phyloP scores from a whole-genome alignment of 1,284 basidiomycete species.

The Cryptococcus sp. region DNA sequence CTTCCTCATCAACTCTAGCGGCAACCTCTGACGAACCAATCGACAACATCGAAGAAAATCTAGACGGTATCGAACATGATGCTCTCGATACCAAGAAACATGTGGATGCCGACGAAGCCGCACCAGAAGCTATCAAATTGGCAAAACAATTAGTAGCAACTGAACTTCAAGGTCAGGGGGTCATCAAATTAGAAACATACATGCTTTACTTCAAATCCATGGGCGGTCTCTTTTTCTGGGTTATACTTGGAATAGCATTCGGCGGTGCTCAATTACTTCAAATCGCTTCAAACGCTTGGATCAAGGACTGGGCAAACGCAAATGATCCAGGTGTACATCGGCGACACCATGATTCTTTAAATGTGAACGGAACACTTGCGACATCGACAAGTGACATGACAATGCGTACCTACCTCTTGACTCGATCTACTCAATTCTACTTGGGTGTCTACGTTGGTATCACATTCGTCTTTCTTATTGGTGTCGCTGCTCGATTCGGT shows the following conservation, averaged over 20 bases:
- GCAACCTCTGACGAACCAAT: constrained; percentile 1
- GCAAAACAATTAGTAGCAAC: constrained; percentile 42
- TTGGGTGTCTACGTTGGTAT: constrained; percentile 38
- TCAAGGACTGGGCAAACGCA: constrained; percentile 45
- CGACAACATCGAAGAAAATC: constrained; percentile 32
- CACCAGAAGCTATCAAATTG: constrained; percentile 14
- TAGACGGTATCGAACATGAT: constrained; percentile 64
- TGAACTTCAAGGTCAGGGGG: constrained; percentile 36
- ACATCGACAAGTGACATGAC: no score
- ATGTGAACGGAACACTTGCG: not conserved
- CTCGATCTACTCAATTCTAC: constrained; percentile 32
- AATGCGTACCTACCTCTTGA: not conserved
- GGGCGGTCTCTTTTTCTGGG: constrained; percentile 38
- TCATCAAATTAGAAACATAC: constrained; percentile 36
- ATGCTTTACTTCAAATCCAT: constrained; percentile 39
- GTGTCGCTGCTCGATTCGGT: constrained; percentile 37
- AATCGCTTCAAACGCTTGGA: constrained; percentile 44
- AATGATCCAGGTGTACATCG: no score
- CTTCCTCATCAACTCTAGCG: constrained; percentile 3
- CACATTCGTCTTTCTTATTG: constrained; percentile 34
- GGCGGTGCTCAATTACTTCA: constrained; percentile 41
- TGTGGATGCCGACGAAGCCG: constrained; percentile 26
- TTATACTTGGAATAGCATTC: constrained; percentile 31
- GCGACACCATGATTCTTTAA: not conserved
- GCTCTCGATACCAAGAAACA: constrained; percentile 50